These are phyloP conservation scores for Curvularia sp. DNA, from an alignment of 2,329 filamentous ascomycete genomes.

Conservation along the genomic window DNA sequence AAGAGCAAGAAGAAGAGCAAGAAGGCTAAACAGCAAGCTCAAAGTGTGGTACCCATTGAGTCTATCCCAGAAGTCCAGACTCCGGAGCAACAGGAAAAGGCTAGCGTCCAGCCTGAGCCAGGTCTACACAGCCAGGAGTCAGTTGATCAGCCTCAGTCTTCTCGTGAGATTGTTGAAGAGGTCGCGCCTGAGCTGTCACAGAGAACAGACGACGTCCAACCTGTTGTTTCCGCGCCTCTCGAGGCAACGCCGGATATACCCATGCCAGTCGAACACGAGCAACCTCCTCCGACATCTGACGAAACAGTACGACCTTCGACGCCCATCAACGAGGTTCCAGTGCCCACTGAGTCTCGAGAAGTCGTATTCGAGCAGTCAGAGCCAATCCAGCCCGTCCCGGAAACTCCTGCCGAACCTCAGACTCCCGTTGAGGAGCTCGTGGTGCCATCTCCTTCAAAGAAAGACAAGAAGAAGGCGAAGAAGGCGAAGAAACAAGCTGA, in stretches of 20 bases:
- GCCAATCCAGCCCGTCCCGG: constrained; percentile 14
- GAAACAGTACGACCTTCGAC: constrained; percentile 2
- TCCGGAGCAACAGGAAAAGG: constrained; percentile 7
- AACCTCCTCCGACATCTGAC: background rate
- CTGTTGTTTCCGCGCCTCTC: background rate
- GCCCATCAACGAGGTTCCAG: constrained; percentile 2
- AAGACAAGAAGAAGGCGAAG: constrained; percentile 37
- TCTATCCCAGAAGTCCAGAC: constrained; percentile 6
- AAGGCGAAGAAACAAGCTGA: constrained; percentile 33
- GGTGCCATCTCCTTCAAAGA: constrained; percentile 20
- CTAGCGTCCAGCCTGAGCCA: background rate
- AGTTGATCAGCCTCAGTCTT: constrained; percentile 2
- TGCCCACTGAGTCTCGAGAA: constrained; percentile 5
- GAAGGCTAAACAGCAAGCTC: constrained; percentile 36
- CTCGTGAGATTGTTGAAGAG: constrained; percentile 5
- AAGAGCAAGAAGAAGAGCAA: constrained; percentile 43
- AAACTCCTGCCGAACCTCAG: constrained; percentile 17
- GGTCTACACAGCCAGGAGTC: constrained; percentile 2
- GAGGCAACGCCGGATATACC: constrained; percentile 6
- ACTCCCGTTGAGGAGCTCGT: constrained; percentile 14
- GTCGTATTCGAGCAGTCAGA: constrained; percentile 7
- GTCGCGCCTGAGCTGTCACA: constrained; percentile 1
- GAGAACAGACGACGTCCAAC: constrained; percentile 2
- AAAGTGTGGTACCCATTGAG: constrained; percentile 13
- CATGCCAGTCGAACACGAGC: background rate